phyloP scores from a whole-genome alignment of 257 asterid species.

The Plantago elongata region DNA sequence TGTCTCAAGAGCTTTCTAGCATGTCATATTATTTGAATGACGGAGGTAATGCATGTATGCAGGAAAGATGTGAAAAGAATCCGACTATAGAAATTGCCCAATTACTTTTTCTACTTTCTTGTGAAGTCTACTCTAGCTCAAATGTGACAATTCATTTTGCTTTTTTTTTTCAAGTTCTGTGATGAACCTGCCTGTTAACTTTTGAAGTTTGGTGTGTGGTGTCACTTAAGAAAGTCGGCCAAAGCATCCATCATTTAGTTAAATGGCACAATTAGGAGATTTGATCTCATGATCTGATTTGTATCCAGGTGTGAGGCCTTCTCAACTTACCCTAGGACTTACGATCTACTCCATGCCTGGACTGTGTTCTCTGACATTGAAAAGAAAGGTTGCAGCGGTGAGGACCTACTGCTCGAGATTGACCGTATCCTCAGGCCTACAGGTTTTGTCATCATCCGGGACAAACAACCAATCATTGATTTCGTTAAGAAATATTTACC shows the following conservation, averaged over 20 bases:
- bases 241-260: too few relatives aligned
- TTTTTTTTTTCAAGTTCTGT: too few relatives aligned
- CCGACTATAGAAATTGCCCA: too few relatives aligned
- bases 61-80: too few relatives aligned
- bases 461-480: constrained; percentile 65
- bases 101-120: too few relatives aligned
- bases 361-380: constrained; percentile 75
- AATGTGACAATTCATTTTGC: too few relatives aligned
- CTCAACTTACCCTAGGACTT: constrained; percentile 94
- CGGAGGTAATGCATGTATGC: too few relatives aligned
- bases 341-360: constrained; percentile 92
- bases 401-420: constrained; percentile 84
- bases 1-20: not conserved
- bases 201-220: too few relatives aligned
- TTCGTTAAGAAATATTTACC: constrained; percentile 70
- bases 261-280: not conserved
- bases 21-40: not conserved
- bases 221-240: too few relatives aligned
- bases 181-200: too few relatives aligned
- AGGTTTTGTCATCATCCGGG: constrained; percentile 70
- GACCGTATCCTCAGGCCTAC: constrained; percentile 93
- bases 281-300: constrained; percentile 4
- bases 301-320: constrained; percentile 83
- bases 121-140: too few relatives aligned
- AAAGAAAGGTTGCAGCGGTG: constrained; percentile 91